Conservation (phyloP, 805 yeast genomes). For the Ogataea siamensis region DNA sequence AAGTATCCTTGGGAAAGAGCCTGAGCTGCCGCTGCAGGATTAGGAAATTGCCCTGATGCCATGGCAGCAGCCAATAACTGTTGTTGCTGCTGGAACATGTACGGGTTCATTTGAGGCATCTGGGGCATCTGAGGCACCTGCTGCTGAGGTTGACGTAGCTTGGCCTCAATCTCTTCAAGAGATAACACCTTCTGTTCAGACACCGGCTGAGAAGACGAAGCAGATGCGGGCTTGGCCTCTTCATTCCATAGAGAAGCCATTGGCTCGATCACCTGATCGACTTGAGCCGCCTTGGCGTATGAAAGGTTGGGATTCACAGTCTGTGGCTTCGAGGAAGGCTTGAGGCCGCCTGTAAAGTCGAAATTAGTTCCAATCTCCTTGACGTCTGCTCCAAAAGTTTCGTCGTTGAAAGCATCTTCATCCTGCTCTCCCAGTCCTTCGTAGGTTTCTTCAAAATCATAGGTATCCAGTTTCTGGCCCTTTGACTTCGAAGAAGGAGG, state of each 20-base stretch:
- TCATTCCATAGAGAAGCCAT: constrained; percentile 70
- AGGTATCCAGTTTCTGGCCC: constrained; percentile 35
- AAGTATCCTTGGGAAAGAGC: constrained; percentile 33
- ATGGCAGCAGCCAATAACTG: constrained; percentile 33
- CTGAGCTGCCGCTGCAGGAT: constrained; percentile 32
- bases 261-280: constrained; percentile 53
- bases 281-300: constrained; percentile 44
- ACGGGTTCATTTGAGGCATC: constrained; percentile 25
- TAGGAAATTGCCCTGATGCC: constrained; percentile 35
- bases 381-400: constrained; percentile 66
- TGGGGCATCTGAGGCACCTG: constrained; percentile 16
- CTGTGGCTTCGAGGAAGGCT: constrained; percentile 22
- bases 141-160: constrained; percentile 48
- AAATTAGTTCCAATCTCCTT: constrained; percentile 54
- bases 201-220: constrained; percentile 22
- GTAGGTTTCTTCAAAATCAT: constrained; percentile 82
- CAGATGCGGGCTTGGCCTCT: constrained; percentile 24
- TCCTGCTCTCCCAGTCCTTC: constrained; percentile 78
- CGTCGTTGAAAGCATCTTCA: constrained; percentile 78
- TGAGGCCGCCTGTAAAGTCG: constrained; percentile 49
- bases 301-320: constrained; percentile 27
- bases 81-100: constrained; percentile 33
- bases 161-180: constrained; percentile 83
- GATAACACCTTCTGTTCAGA: constrained; percentile 53
- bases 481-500: constrained; percentile 26